Evolutionary conservation across 139 green algal species (phyloP).

Genomic region (Closterium sp.): DNA sequence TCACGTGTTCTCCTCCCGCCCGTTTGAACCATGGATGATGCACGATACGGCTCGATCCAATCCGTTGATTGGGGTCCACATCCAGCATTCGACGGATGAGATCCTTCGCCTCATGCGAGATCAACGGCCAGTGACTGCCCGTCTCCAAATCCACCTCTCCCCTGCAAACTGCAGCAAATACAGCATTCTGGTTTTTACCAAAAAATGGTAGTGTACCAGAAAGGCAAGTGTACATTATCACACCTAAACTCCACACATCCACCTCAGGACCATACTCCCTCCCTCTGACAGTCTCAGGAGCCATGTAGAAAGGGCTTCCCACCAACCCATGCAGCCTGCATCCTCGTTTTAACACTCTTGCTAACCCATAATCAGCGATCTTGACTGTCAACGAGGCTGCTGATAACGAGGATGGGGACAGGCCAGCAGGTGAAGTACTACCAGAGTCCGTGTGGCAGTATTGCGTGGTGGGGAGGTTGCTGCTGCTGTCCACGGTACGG

Average conservation of each 20-base stretch:
- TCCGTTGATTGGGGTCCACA: neutral
- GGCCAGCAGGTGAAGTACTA: neutral
- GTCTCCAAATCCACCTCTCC: constrained; percentile 1
- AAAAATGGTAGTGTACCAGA: neutral
- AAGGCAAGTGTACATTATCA: neutral
- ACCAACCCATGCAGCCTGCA: neutral
- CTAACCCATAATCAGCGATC: neutral
- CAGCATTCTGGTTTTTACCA: neutral
- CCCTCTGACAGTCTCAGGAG: neutral
- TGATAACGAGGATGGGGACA: neutral
- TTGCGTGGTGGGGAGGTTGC: neutral
- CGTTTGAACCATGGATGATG: neutral
- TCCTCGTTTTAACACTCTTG: neutral
- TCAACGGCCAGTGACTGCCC: neutral
- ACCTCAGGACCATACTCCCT: neutral
- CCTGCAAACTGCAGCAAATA: neutral
- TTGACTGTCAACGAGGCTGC: neutral
- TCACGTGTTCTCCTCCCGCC: too few relatives aligned
- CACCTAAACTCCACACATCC: neutral
- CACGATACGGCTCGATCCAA: neutral
- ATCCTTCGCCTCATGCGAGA: neutral
- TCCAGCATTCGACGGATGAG: constrained; percentile 10
- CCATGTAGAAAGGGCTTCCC: neutral
- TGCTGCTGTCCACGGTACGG: neutral
- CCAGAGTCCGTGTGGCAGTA: neutral